These are phyloP conservation scores for Pinus taeda DNA, from an alignment of 75 land plant genomes.

Conservation along the genomic window DNA sequence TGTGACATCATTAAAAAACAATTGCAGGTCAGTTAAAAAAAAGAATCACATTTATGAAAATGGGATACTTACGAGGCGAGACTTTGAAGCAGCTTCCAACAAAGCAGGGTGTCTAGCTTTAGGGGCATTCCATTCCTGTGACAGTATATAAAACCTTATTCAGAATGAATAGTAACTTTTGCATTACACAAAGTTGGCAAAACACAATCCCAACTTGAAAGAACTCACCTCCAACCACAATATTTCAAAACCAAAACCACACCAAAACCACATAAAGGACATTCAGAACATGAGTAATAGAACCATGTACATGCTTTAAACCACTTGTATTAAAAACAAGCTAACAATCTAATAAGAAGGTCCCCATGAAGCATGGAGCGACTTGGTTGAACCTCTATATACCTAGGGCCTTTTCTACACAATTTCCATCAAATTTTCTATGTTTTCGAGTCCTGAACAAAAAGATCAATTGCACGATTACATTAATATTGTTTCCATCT, in stretches of 20 bases:
- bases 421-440: too few species aligned
- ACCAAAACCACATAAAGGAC: neutral
- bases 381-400: too few species aligned
- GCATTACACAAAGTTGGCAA: neutral
- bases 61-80: conserved; percentile 44
- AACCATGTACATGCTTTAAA: neutral
- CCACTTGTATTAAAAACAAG: neutral
- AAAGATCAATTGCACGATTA: too few species aligned
- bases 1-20: conserved; percentile 16
- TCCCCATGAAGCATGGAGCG: neutral
- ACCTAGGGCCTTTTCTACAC: too few species aligned
- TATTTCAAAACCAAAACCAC: neutral
- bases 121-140: conserved; percentile 95
- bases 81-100: conserved; percentile 46
- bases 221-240: too few species aligned
- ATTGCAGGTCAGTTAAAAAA: conserved; percentile 19
- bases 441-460: too few species aligned
- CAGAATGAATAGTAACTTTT: neutral
- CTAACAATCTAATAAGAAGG: neutral
- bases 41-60: neutral
- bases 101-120: conserved; percentile 67
- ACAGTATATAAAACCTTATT: neutral
- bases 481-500: too few species aligned
- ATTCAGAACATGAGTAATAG: neutral
- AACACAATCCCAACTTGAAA: neutral